These are phyloP conservation scores for Scheffersomyces insectosa DNA, from an alignment of 1,139 yeast genomes.

Conservation along the genomic window DNA sequence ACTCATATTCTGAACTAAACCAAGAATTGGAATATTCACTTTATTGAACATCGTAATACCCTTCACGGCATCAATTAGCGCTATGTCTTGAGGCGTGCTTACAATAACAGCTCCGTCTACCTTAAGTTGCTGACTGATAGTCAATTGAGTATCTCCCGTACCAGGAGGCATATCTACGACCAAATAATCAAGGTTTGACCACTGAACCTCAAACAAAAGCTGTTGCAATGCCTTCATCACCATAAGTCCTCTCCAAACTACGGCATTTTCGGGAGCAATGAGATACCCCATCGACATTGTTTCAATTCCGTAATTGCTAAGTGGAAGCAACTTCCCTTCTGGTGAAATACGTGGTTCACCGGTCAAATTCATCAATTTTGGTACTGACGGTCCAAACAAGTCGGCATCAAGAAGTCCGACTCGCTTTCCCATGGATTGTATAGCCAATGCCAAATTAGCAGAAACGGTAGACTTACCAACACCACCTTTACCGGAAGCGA, in stretches of 20 bases:
- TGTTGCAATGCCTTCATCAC: slow-evolving; percentile 88
- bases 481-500: slow-evolving; percentile 82
- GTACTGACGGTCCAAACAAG: slow-evolving; percentile 82
- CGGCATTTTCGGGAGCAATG: slow-evolving; percentile 65
- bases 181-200: slow-evolving; percentile 72
- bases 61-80: slow-evolving; percentile 76
- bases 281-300: slow-evolving; percentile 92
- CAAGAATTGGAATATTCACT: slow-evolving; percentile 72
- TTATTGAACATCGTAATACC: slow-evolving; percentile 80
- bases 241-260: slow-evolving; percentile 87
- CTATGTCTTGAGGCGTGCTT: slow-evolving; percentile 86
- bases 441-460: slow-evolving; percentile 66
- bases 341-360: slow-evolving; percentile 67
- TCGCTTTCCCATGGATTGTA: slow-evolving; percentile 53
- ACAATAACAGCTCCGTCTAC: slow-evolving; percentile 82
- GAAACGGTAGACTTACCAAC: slow-evolving; percentile 66
- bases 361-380: slow-evolving; percentile 60
- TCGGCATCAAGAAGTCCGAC: slow-evolving; percentile 81
- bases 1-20: slow-evolving; percentile 85
- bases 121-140: slow-evolving; percentile 74
- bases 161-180: slow-evolving; percentile 92
- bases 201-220: slow-evolving; percentile 74
- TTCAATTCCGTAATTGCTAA: slow-evolving; percentile 75
- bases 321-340: slow-evolving; percentile 61
- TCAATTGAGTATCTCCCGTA: slow-evolving; percentile 85